These are phyloP conservation scores for Oryza glumipatula DNA, from an alignment of 176 grass and related monocot species.

Conservation along the genomic window DNA sequence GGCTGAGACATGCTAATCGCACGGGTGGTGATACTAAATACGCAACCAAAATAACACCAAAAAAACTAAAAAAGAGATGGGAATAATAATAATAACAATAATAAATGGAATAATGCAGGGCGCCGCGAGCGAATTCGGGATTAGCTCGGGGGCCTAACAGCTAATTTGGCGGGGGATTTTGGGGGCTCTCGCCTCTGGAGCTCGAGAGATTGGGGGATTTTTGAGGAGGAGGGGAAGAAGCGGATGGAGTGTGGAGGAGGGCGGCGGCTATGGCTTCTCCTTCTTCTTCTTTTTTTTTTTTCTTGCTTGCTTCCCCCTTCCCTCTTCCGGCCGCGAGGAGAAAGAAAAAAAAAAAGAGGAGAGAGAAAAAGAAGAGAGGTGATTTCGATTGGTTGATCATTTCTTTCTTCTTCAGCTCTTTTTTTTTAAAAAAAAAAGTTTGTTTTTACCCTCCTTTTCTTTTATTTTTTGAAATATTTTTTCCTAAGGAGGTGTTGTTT, in stretches of 20 bases:
- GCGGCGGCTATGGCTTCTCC: conserved; percentile 13
- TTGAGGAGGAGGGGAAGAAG: not conserved
- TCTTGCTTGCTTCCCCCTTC: not conserved
- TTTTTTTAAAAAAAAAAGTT: not conserved
- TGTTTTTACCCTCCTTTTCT: no score
- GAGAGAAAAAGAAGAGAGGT: not conserved
- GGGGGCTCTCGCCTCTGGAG: not conserved
- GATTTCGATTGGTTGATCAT: conserved; percentile 27
- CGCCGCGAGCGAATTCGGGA: conserved; percentile 40
- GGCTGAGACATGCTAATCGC: conserved; percentile 67
- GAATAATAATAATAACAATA: not conserved
- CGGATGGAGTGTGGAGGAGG: not conserved
- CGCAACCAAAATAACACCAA: not conserved
- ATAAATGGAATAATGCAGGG: conserved; percentile 36
- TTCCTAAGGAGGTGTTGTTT: not conserved
- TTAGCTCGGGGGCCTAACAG: conserved; percentile 20
- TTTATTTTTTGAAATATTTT: not conserved
- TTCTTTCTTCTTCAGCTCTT: no score
- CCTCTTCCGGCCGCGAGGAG: conserved; percentile 16
- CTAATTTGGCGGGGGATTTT: conserved; percentile 42
- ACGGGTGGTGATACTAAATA: conserved; percentile 50
- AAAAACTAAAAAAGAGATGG: not conserved
- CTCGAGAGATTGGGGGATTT: conserved; percentile 38
- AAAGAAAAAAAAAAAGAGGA: not conserved
- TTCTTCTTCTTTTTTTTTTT: no score